Evolutionary conservation across 2,329 filamentous ascomycete genomes (phyloP).

Genomic region (Lasiodiplodia gonubiensis): DNA sequence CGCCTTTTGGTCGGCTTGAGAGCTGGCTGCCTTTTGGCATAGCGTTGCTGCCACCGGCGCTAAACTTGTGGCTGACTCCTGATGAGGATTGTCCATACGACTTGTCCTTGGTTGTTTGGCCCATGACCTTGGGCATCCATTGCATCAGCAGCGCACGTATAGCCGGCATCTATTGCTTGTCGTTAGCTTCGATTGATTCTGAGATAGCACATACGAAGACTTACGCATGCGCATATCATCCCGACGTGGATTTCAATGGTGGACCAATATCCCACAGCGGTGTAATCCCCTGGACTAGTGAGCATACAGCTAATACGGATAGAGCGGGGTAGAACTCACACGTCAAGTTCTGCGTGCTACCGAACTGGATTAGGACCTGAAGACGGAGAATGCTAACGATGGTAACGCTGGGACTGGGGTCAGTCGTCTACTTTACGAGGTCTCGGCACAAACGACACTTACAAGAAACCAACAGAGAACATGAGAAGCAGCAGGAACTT

Average conservation of each 20-base stretch:
- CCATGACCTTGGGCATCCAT: conserved; percentile 26
- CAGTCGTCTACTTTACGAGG: background rate
- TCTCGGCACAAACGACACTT: background rate
- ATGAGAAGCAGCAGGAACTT: conserved; percentile 45
- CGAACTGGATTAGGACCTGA: conserved; percentile 51
- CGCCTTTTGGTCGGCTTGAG: conserved; percentile 9
- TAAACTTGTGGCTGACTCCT: background rate
- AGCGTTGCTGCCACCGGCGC: background rate
- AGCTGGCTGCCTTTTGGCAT: conserved; percentile 10
- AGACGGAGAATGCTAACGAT: conserved; percentile 51
- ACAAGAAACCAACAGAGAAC: conserved; percentile 47
- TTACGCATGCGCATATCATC: conserved; percentile 50
- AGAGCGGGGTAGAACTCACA: conserved; percentile 31
- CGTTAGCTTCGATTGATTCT: background rate
- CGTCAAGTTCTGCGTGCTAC: conserved; percentile 48
- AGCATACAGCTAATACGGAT: background rate
- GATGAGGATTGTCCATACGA: background rate
- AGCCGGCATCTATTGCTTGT: background rate
- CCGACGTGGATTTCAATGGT: conserved; percentile 48
- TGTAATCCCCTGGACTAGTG: conserved; percentile 40
- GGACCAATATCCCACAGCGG: conserved; percentile 48
- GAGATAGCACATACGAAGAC: background rate
- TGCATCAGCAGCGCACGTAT: conserved; percentile 19
- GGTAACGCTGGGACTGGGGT: conserved; percentile 42
- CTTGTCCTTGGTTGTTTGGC: conserved; percentile 15